A percentile compares a stretch with the other conserved stretches of the same genome.
Evolutionary conservation across 441 rosid species (phyloP).

Genomic region (Euphorbia celastroides): DNA sequence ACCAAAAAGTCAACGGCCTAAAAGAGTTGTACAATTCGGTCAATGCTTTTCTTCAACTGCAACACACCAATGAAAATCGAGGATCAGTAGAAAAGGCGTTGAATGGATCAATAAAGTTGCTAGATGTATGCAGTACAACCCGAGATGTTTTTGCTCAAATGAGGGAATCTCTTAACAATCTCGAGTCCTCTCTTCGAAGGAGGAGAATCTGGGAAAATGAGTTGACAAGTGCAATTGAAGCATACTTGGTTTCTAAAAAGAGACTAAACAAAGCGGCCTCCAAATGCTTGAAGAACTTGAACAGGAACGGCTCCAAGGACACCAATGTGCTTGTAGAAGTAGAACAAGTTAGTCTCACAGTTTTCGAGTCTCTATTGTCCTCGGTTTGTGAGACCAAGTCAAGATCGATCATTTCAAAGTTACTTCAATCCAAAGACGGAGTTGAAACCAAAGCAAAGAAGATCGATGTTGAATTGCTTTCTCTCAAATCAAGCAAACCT

Average conservation of each 20-base stretch:
- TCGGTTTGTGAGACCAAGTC: conserved; percentile 18
- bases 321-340: conserved; percentile 23
- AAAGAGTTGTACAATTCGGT: too few relatives aligned
- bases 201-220: neutral
- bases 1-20: too few relatives aligned
- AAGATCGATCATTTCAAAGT: conserved; percentile 17
- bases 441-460: conserved; percentile 11
- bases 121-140: neutral
- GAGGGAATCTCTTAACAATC: neutral
- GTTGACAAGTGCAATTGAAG: neutral
- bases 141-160: neutral
- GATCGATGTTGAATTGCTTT: conserved; percentile 6
- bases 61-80: conserved; percentile 18
- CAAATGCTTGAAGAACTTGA: conserved; percentile 2
- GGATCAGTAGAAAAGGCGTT: neutral
- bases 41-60: too few relatives aligned
- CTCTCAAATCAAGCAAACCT: conserved; percentile 16
- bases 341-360: conserved; percentile 27
- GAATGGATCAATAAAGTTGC: too few relatives aligned
- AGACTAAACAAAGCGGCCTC: neutral
- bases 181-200: too few relatives aligned
- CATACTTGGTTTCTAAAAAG: neutral
- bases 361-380: too few relatives aligned
- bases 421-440: conserved; percentile 13
- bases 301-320: neutral